phyloP scores from a whole-genome alignment of 345 rosid genomes.

The Dipteronia sinensis region DNA sequence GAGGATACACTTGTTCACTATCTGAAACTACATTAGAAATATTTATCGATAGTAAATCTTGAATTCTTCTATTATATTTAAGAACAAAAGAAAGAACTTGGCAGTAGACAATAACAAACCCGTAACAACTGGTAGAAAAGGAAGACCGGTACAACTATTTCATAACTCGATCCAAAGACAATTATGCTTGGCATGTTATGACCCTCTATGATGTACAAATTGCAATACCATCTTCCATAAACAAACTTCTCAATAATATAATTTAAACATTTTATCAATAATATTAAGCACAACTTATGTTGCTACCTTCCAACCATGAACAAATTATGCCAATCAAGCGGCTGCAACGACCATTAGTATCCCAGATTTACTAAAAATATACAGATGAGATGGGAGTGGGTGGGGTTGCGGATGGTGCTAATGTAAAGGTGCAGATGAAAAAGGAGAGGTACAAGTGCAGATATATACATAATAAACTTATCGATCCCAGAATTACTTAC shows the following conservation, averaged over 20 bases:
- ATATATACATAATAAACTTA: neutral
- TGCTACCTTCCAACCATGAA: neutral
- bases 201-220: neutral
- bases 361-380: neutral
- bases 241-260: neutral
- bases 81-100: neutral
- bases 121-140: slow-evolving; percentile 5
- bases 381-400: neutral
- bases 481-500: slow-evolving; percentile 26
- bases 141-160: neutral
- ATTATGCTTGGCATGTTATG: neutral
- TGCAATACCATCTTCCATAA: neutral
- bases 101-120: neutral
- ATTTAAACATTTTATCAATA: neutral
- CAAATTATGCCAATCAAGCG: neutral
- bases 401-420: neutral
- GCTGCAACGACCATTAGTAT: neutral
- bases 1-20: slow-evolving; percentile 41
- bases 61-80: neutral
- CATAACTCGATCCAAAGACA: neutral
- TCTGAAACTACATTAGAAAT: slow-evolving; percentile 44
- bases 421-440: neutral
- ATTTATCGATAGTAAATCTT: slow-evolving; percentile 13
- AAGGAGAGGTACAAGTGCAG: neutral
- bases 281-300: neutral